Base-by-base conservation (phyloP, 176 grass and related monocot species). In the Phoenix dactylifera region DNA sequence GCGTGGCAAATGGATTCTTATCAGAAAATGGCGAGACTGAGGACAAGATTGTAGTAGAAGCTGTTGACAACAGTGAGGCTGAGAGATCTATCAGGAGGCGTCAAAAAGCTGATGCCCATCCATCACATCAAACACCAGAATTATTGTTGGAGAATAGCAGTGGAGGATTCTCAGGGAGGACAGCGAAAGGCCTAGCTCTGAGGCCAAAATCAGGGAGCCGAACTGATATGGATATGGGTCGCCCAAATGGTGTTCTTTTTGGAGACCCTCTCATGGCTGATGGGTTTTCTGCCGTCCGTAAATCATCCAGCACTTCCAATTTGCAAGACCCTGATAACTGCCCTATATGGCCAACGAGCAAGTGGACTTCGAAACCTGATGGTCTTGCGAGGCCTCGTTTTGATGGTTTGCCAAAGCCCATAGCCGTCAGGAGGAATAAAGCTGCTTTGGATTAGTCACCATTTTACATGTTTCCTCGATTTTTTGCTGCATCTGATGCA, bases 221-320 rank as follows among this genome's bases (percentile, higher is more conserved):
- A 15, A 6, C 63, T 22, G 82, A 77, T 30, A 56, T 67, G 49
- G 84, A 76, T 22, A 52, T 6, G 23, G 76, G 67, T 24, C 80
- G 68, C 39, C 60, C 68, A 48, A 61, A 80, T 55, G 68, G 69
- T 2, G 14, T 79, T 23, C 57, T 53, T 0, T 54, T 52, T 0
- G 56, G 65, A 32, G 25, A 77, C 32, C 75, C 70, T 55, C 58
- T 65, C 0, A 64, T 79, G 5, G 68, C 62, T 7, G 83, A 95
- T 22, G 83, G 69, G 1, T 51, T 86, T 24, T 18, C 64, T 4
- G 19, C 74, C 4, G 69, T 95, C 16, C 78, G 83, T 63, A 95
- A 90, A 30, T 95, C 86, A 4, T 84, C 86, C 1, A 95, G 86
- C 90, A 72, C 74, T 16, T 85, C 90, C 0, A 79, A 76, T 49